A percentile compares a stretch with the other conserved stretches of the same genome.
Conservation (phyloP, 306 rosid genomes). For the Rubus parviflorus region DNA sequence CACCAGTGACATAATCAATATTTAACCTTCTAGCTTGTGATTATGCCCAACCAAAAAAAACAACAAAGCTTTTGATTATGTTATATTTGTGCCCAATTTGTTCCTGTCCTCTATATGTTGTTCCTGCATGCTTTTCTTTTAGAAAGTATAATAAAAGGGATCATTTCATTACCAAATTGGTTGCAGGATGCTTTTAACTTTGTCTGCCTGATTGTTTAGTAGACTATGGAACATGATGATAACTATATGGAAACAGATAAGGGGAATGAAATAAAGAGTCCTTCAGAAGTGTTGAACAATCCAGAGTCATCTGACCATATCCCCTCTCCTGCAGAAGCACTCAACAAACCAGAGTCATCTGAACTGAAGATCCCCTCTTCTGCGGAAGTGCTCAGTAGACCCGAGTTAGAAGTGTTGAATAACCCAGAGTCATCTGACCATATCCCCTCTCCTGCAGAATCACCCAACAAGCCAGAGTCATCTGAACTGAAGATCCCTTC, state of each 20-base stretch:
- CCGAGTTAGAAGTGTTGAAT: neutral
- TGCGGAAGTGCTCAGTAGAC: neutral
- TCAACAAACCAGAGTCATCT: conserved; percentile 5
- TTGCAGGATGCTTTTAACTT: conserved; percentile 21
- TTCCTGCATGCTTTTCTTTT: neutral
- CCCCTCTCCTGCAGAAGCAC: conserved; percentile 6
- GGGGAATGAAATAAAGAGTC: conserved; percentile 29
- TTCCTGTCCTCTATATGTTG: neutral
- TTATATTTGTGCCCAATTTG: neutral
- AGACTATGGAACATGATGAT: conserved; percentile 43
- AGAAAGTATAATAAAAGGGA: neutral
- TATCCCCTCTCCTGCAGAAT: neutral
- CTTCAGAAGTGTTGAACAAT: conserved; percentile 14
- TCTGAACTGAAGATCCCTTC: neutral
- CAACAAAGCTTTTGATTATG: neutral
- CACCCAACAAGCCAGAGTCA: neutral
- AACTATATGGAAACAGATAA: conserved; percentile 18
- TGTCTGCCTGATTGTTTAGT: conserved; percentile 4
- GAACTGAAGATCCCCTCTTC: conserved; percentile 7
- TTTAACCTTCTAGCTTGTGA: neutral
- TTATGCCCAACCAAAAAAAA: too few species aligned
- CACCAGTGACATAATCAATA: neutral
- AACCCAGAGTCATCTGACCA: conserved; percentile 4
- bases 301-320: neutral
- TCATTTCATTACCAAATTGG: conserved; percentile 1